Evolutionary conservation across 164 flowering plant species (phyloP).

Genomic region (Berberis thunbergii): DNA sequence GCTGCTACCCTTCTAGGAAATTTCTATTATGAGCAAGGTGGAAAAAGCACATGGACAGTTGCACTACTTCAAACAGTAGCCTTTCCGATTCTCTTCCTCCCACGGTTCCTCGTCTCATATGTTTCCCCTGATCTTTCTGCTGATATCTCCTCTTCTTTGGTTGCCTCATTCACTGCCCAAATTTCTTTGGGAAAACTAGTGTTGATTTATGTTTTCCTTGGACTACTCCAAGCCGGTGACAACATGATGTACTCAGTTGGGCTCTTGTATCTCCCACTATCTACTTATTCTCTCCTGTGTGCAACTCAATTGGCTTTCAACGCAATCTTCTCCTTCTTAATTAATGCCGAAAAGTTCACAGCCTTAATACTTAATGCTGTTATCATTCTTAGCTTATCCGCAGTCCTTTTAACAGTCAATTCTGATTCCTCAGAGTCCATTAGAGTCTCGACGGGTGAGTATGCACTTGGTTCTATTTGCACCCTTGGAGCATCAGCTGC

Average conservation of each 20-base stretch:
- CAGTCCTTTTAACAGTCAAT: slow-evolving; percentile 19
- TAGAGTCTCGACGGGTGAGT: slow-evolving; percentile 14
- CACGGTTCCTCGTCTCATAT: slow-evolving; percentile 10
- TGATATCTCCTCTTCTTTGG: neutral
- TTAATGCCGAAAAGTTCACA: slow-evolving; percentile 32
- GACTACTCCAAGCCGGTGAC: slow-evolving; percentile 21
- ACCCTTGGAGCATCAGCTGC: slow-evolving; percentile 29
- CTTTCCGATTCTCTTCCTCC: slow-evolving; percentile 30
- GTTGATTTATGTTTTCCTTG: slow-evolving; percentile 22
- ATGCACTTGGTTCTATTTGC: slow-evolving; percentile 21
- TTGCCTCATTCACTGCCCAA: neutral
- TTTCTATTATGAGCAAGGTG: slow-evolving; percentile 38
- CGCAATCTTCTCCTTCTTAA: slow-evolving; percentile 23
- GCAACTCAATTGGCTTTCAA: slow-evolving; percentile 30
- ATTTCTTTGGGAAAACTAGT: slow-evolving; percentile 10
- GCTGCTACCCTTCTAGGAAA: slow-evolving; percentile 32
- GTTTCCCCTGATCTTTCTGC: slow-evolving; percentile 3
- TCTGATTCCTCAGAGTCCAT: slow-evolving; percentile 6
- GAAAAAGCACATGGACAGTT: slow-evolving; percentile 44
- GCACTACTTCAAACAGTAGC: slow-evolving; percentile 38
- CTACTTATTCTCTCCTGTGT: slow-evolving; percentile 31
- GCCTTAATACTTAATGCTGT: slow-evolving; percentile 24
- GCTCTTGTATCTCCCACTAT: slow-evolving; percentile 26
- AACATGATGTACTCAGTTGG: slow-evolving; percentile 29
- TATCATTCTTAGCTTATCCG: slow-evolving; percentile 23